Evolutionary conservation across 2,329 filamentous ascomycete species (phyloP).

Genomic region (Colletotrichum chlorophyti): DNA sequence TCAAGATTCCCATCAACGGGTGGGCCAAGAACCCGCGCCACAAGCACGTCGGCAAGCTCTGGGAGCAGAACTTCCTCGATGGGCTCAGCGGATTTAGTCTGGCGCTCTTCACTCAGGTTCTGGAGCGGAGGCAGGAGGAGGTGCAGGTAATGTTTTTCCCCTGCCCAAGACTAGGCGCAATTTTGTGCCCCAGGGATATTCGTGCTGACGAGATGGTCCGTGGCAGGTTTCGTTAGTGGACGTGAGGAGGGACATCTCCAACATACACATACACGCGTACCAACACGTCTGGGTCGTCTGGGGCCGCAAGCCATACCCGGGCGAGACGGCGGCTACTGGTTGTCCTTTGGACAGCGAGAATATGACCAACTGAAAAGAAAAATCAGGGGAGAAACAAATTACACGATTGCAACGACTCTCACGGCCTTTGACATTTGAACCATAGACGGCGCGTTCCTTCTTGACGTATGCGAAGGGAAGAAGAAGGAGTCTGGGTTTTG

Average conservation of each 20-base stretch:
- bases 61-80: constrained; percentile 50
- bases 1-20: constrained; percentile 60
- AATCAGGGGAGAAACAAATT: too few species aligned
- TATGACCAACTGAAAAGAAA: background rate
- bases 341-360: background rate
- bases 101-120: constrained; percentile 47
- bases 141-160: constrained; percentile 49
- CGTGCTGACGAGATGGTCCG: constrained; percentile 24
- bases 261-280: constrained; percentile 56
- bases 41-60: constrained; percentile 52
- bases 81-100: constrained; percentile 54
- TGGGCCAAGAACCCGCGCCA: constrained; percentile 57
- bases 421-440: too few species aligned
- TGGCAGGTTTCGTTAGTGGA: constrained; percentile 54
- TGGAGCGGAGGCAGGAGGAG: constrained; percentile 49
- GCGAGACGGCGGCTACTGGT: constrained; percentile 34
- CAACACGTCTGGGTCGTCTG: constrained; percentile 56
- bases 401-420: too few species aligned
- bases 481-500: too few species aligned
- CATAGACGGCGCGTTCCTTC: too few species aligned
- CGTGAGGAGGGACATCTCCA: constrained; percentile 53
- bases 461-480: too few species aligned
- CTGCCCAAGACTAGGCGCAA: too few species aligned
- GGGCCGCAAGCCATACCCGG: constrained; percentile 54
- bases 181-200: too few species aligned